Conservation (phyloP, 2,329 filamentous ascomycete genomes). For the Didymosphaeria variabile region DNA sequence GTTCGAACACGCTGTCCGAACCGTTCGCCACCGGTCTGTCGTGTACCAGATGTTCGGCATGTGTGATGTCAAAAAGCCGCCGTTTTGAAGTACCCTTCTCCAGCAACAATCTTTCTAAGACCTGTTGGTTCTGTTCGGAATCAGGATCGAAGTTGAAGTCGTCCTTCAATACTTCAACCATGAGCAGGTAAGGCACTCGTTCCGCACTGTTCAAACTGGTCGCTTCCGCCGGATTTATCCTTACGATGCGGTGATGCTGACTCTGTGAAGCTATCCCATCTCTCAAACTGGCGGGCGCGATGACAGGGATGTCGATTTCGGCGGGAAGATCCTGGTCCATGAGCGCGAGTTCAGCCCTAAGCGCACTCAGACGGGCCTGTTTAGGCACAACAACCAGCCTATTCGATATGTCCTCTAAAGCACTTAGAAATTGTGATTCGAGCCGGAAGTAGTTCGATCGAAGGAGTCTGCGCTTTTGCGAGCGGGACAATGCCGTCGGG, state of each 20-base stretch:
- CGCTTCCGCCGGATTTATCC: constrained; percentile 83
- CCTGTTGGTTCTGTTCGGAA: constrained; percentile 73
- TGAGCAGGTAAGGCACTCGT: constrained; percentile 83
- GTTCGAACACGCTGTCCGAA: constrained; percentile 82
- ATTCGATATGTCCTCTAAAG: constrained; percentile 84
- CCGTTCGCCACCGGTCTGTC: constrained; percentile 56
- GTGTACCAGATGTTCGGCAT: constrained; percentile 64
- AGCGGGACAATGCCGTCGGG: constrained; percentile 68
- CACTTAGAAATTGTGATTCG: constrained; percentile 81
- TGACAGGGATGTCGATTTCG: constrained; percentile 83
- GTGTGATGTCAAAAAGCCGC: constrained; percentile 64
- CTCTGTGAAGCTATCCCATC: constrained; percentile 79
- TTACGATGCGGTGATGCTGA: constrained; percentile 82
- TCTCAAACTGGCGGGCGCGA: constrained; percentile 78
- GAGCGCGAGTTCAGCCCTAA: constrained; percentile 81
- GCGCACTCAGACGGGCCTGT: constrained; percentile 78
- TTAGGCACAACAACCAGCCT: constrained; percentile 85
- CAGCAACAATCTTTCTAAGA: constrained; percentile 70
- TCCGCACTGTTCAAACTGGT: constrained; percentile 88
- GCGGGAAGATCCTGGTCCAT: constrained; percentile 83
- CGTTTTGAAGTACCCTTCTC: constrained; percentile 69
- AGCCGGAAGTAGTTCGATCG: constrained; percentile 85
- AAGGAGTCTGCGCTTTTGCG: constrained; percentile 76
- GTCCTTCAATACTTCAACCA: constrained; percentile 83
- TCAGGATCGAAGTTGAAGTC: constrained; percentile 86